A percentile compares a stretch with the other conserved stretches of the same genome.
These are phyloP conservation scores for Mortierella hygrophila DNA, from an alignment of 192 early-diverging fungal genomes.

Conservation along the genomic window DNA sequence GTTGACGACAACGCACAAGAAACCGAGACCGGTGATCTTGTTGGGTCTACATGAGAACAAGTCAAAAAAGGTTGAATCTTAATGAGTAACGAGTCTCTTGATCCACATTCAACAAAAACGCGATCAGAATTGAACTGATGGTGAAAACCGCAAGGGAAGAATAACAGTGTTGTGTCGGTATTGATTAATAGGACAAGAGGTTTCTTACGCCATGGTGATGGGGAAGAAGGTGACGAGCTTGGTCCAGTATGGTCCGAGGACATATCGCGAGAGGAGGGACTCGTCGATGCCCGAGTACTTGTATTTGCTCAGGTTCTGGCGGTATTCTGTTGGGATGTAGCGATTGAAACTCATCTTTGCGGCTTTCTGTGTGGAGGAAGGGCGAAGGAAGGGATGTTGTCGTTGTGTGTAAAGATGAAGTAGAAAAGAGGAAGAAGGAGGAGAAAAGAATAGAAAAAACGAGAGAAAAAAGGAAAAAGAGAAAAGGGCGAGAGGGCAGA, in stretches of 20 bases:
- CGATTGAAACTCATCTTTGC: constrained; percentile 20
- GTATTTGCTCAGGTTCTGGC: constrained; percentile 84
- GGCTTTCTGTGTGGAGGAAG: neutral
- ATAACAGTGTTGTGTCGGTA: neutral
- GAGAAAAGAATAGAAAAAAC: neutral
- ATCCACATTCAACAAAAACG: neutral
- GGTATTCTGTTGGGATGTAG: constrained; percentile 70
- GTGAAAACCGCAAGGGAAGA: neutral
- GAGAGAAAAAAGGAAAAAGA: neutral
- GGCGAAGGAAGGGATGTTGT: neutral
- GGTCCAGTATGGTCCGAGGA: constrained; percentile 90
- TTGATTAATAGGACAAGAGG: neutral
- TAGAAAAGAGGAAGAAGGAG: neutral
- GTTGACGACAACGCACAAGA: constrained; percentile 83
- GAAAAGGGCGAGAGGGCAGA: neutral
- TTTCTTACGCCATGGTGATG: constrained; percentile 82
- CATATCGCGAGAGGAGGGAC: constrained; percentile 78
- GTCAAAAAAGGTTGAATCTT: neutral
- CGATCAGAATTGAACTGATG: neutral
- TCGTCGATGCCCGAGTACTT: constrained; percentile 91
- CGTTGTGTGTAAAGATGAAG: neutral
- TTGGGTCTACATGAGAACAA: constrained; percentile 74
- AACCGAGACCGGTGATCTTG: constrained; percentile 89
- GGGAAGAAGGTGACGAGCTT: constrained; percentile 88
- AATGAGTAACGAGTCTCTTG: neutral